Percentiles rank a stretch among this genome's conserved stretches.
These are phyloP conservation scores for Exserohilum rostratum DNA, from an alignment of 2,329 filamentous ascomycete species.

Conservation along the genomic window DNA sequence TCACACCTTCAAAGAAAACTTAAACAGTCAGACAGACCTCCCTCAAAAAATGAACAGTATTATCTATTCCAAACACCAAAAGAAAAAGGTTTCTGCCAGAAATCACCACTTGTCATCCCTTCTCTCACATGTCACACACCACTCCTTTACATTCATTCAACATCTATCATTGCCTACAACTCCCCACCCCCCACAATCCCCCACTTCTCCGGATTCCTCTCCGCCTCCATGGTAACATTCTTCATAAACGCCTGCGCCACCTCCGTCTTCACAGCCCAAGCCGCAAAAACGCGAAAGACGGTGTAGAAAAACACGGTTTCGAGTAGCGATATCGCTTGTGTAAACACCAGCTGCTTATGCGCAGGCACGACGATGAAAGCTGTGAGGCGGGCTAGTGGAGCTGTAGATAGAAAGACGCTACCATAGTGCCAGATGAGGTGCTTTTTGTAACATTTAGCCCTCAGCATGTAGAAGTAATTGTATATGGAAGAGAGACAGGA, in stretches of 20 bases:
- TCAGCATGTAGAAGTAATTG: conserved; percentile 4
- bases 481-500: not conserved
- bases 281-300: conserved; percentile 6
- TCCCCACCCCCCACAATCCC: not conserved
- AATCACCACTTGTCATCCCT: too few relatives aligned
- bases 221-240: conserved; percentile 1
- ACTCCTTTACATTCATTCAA: too few relatives aligned
- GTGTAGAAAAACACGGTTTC: conserved; percentile 8
- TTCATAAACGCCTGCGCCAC: conserved; percentile 7
- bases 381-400: conserved; percentile 7
- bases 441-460: too few relatives aligned
- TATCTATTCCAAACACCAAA: too few relatives aligned
- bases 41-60: too few relatives aligned
- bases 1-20: too few relatives aligned
- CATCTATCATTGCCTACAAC: too few relatives aligned
- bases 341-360: conserved; percentile 23
- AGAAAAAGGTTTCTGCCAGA: too few relatives aligned
- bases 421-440: conserved; percentile 1
- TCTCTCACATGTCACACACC: too few relatives aligned
- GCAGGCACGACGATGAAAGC: conserved; percentile 18
- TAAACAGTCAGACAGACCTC: too few relatives aligned
- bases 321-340: conserved; percentile 9
- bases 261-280: conserved; percentile 19
- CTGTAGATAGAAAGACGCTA: conserved; percentile 5
- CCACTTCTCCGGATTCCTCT: not conserved